Conservation (phyloP, 2,329 filamentous ascomycete genomes). For the Penicillium sp. region DNA sequence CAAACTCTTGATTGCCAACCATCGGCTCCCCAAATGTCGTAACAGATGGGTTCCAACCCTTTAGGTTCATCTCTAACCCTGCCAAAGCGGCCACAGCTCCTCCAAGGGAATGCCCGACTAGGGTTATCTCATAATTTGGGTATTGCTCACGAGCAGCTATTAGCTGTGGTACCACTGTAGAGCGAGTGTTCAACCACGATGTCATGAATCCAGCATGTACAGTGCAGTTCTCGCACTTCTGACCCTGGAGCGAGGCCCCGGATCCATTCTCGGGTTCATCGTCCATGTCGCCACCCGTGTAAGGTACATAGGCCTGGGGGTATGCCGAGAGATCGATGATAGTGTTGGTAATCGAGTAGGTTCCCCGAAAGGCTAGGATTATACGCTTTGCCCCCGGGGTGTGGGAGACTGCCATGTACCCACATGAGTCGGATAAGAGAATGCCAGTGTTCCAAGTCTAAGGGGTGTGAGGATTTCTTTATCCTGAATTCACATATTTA, state of each 20-base stretch:
- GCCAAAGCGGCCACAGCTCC: constrained; percentile 89
- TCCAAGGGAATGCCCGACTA: constrained; percentile 89
- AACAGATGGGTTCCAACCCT: constrained; percentile 73
- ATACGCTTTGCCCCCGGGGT: constrained; percentile 61
- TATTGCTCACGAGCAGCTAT: constrained; percentile 59
- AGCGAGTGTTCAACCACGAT: constrained; percentile 77
- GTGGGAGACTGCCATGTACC: constrained; percentile 89
- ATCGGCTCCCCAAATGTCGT: constrained; percentile 92
- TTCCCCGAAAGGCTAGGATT: constrained; percentile 87
- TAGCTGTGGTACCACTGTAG: constrained; percentile 67
- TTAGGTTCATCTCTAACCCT: constrained; percentile 73
- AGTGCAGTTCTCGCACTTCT: constrained; percentile 77
- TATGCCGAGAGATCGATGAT: constrained; percentile 86
- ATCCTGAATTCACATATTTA: not conserved
- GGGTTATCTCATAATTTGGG: constrained; percentile 70
- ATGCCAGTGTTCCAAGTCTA: constrained; percentile 87
- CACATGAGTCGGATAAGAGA: constrained; percentile 85
- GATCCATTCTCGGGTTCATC: not conserved
- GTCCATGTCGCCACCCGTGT: constrained; percentile 57
- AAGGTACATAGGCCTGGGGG: constrained; percentile 88
- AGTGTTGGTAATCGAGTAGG: constrained; percentile 90
- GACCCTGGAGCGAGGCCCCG: not conserved
- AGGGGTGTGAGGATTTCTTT: constrained; percentile 1
- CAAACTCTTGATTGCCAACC: constrained; percentile 57
- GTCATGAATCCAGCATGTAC: constrained; percentile 88